These are phyloP conservation scores for Xylaria bambusicola DNA, from an alignment of 495 filamentous ascomycete genomes.

Conservation along the genomic window DNA sequence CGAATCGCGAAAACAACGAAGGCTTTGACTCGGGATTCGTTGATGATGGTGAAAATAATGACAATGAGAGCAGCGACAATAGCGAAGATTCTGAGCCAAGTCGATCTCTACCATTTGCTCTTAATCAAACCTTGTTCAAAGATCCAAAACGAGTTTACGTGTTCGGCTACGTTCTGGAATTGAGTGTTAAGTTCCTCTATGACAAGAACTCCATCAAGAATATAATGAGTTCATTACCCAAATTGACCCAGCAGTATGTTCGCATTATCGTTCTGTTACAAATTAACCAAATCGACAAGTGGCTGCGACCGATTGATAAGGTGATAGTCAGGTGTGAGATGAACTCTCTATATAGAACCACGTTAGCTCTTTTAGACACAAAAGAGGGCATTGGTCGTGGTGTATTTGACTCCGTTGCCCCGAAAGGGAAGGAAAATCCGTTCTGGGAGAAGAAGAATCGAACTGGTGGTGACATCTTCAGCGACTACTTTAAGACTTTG, in stretches of 20 bases:
- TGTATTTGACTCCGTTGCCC: background rate
- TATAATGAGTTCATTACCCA: too few relatives aligned
- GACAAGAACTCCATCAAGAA: too few relatives aligned
- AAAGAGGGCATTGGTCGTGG: slow-evolving; percentile 19
- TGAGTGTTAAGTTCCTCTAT: background rate
- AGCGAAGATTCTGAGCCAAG: too few relatives aligned
- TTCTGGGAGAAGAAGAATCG: background rate
- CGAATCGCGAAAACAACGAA: too few relatives aligned
- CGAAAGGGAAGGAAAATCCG: background rate
- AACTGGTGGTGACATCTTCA: background rate
- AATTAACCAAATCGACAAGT: background rate
- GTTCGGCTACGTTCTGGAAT: background rate
- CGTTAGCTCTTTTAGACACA: background rate
- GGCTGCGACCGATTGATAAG: background rate
- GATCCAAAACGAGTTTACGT: background rate
- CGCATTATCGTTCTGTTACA: background rate
- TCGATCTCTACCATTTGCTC: too few relatives aligned
- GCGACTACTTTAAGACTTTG: background rate
- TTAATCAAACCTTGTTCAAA: background rate
- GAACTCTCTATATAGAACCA: background rate
- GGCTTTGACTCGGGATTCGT: too few relatives aligned
- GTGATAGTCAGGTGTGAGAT: background rate
- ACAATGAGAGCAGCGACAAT: too few relatives aligned
- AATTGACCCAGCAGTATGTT: background rate
- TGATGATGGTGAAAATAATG: too few relatives aligned